Evolutionary conservation across 2,329 filamentous ascomycete genomes (phyloP), one percentile per base, ranked within the genome.

Genomic region (Cladorrhinum sp.): DNA sequence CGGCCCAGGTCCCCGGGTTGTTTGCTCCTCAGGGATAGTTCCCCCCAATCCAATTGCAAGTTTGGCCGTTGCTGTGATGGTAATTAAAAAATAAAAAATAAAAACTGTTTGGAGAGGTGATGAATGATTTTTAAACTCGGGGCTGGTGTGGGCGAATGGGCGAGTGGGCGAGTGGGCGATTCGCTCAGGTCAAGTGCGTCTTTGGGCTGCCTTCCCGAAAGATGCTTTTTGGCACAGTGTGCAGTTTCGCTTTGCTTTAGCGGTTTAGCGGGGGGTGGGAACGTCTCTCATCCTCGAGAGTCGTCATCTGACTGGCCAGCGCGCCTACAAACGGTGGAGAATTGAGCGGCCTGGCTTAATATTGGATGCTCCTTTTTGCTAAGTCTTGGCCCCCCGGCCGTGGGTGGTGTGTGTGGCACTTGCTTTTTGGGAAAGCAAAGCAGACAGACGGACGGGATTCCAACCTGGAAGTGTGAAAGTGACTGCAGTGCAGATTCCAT

Each of bases 301-400:
- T 12, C 46, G 55, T 33, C 39, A 5, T 59, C 52, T 63, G 62
- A 67, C 52, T 67, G 65, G 65, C 16, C 55, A 33, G 50, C 26
- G 6, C n/a, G n/a, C 23, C 23, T 42, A 21, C 39, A 55, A 36
- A 14, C 23, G 55, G 60, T 55, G 59, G 56, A 52, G 59, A 51
- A 52, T 57, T 55, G 58, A 61, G 55, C 46, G 39, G 53, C 46
- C 57, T 57, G 55, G 57, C 54, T 64, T 60, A 61, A 63, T 66
- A 66, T 65, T 67, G 62, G 61, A 51, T 52, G 54, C 61, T 66
- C 64, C 64, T 67, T 66, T 67, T 65, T 65, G 65, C 63, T 62
- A 66, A 46, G 55, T 58, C 48, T 61, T 59, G 55, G 60, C 53
- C 60, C 64, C 42, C 51, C 8, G 57, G 50, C 36, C 58, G 48